Evolutionary conservation across 176 grass and related monocot genomes (phyloP).

Genomic region (Saccharum officinarum): DNA sequence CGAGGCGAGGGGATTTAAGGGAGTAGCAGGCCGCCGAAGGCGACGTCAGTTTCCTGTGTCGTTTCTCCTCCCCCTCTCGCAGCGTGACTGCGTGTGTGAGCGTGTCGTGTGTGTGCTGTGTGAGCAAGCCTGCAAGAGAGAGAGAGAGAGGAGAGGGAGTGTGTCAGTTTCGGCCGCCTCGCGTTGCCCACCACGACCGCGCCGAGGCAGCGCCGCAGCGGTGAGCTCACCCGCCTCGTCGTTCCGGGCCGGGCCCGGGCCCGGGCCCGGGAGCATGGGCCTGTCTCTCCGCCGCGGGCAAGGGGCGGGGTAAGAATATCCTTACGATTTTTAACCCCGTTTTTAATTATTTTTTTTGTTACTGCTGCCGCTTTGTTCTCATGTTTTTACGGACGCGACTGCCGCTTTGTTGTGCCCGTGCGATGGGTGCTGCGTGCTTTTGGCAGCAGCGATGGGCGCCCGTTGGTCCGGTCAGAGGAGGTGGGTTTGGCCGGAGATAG

Average conservation of each 20-base stretch:
- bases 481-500: not conserved
- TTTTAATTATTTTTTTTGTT: not conserved
- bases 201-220: constrained; percentile 21
- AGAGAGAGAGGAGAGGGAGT: not conserved
- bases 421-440: not conserved
- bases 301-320: not conserved
- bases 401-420: not conserved
- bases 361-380: too few species aligned
- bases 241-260: not conserved
- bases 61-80: not conserved
- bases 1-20: not conserved
- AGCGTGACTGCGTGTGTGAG: not conserved
- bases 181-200: constrained; percentile 13
- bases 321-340: not conserved
- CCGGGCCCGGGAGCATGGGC: not conserved
- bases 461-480: constrained; percentile 9
- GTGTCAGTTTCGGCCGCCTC: constrained; percentile 29
- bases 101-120: not conserved
- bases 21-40: constrained; percentile 20
- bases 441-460: not conserved
- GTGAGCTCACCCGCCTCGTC: constrained; percentile 8
- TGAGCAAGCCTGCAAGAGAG: not conserved
- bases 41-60: constrained; percentile 36
- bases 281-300: constrained; percentile 25
- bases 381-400: not conserved